Evolutionary conservation across 768 basidiomycete species (phyloP), one percentile per base, ranked within the genome.

Genomic region (Rhodotorula graminis): DNA sequence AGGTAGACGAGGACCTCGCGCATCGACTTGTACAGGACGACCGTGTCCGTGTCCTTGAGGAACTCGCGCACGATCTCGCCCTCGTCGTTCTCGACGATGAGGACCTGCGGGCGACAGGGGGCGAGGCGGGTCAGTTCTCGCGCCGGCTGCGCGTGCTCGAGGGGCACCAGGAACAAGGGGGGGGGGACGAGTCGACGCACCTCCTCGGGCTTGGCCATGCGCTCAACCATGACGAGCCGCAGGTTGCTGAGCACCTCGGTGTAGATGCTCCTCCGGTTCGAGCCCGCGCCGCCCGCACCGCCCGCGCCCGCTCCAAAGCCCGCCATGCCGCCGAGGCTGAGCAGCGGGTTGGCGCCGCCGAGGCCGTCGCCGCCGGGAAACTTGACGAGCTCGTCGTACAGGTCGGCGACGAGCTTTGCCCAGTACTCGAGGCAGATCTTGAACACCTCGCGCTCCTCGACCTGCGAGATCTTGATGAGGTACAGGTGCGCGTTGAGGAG

Each of bases 181-280:
- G 52, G 21, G 31, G 31, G 33, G 27, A 52, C 27, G 42, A 53
- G 15, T 52, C 53, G 42, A 52, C 75, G 65, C 71, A 93, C 95
- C 87, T 99, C 96, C 81, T 99, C 96, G 10, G 96, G 96, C 81
- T 98, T 99, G 75, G 97, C 96, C 96, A 99, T 99, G 78, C 92
- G 87, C 82, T 97, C 95, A 77, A 98, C 95, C 79, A 99, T 93
- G 58, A 98, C 95, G 71, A 97, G 82, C 57, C 96, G 87, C 77
- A 99, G 81, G 80, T 99, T 96, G 44, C 90, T 93, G 65, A 99
- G 84, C 19, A 99, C 93, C 76, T 98, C 94, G 72, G 89, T 88
- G 80, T 98, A 99, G 71, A 96, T 90, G 80, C 92, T 92, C 85
- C 97, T 94, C 77, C 96, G 84, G 77, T 94, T 80, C 5, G 89